These are phyloP conservation scores for Cicer arietinum DNA, from an alignment of 306 rosid species.

Conservation along the genomic window DNA sequence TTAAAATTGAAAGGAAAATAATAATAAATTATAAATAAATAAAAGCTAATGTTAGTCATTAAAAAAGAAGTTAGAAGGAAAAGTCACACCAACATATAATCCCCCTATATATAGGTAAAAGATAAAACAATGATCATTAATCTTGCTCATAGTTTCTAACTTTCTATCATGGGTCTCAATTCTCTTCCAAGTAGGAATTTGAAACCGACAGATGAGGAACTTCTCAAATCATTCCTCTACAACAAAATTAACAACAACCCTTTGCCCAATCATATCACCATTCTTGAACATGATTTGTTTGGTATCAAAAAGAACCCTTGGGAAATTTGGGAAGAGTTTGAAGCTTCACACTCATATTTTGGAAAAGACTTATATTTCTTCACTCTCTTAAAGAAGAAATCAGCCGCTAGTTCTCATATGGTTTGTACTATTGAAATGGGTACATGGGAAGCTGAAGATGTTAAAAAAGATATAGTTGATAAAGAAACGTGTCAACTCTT, in stretches of 20 bases:
- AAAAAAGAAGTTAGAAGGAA: too few species aligned
- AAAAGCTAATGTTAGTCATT: too few species aligned
- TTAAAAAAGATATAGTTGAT: background rate
- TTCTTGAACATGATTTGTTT: constrained; percentile 29
- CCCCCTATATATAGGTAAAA: too few species aligned
- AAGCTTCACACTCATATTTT: background rate
- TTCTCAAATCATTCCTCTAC: background rate
- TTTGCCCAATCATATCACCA: background rate
- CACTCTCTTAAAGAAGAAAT: constrained; percentile 18
- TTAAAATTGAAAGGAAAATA: too few species aligned
- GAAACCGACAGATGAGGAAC: constrained; percentile 13
- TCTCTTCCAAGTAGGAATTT: background rate
- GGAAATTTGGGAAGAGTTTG: constrained; percentile 40
- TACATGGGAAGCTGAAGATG: constrained; percentile 38
- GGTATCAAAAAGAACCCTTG: constrained; percentile 1
- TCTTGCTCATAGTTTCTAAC: too few species aligned
- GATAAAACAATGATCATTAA: too few species aligned
- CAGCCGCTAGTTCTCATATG: background rate
- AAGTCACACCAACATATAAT: too few species aligned
- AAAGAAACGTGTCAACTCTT: background rate
- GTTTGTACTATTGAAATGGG: constrained; percentile 30
- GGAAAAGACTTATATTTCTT: constrained; percentile 38
- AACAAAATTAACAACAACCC: constrained; percentile 4
- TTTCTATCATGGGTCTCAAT: background rate
- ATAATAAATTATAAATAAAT: too few species aligned